These are phyloP conservation scores for Cercophora scortea DNA, from an alignment of 495 filamentous ascomycete species.

Conservation along the genomic window DNA sequence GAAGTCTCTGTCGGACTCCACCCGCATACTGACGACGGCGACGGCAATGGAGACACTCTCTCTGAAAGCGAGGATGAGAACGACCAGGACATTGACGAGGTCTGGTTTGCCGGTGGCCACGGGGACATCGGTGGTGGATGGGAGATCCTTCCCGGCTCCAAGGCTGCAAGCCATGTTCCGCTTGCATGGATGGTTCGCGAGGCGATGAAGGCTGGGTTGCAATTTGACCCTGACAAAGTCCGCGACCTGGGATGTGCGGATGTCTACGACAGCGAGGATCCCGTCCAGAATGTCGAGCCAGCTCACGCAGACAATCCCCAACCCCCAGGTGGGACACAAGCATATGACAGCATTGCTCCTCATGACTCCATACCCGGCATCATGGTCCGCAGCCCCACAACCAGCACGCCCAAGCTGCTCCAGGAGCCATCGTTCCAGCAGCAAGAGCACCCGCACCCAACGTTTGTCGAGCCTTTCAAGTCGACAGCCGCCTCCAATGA, in stretches of 20 bases:
- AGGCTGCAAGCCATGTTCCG: slow-evolving; percentile 63
- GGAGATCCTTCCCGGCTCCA: slow-evolving; percentile 50
- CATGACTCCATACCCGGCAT: slow-evolving; percentile 24
- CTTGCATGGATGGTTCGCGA: slow-evolving; percentile 82
- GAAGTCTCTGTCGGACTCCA: slow-evolving; percentile 15
- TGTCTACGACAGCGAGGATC: slow-evolving; percentile 12
- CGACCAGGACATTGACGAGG: slow-evolving; percentile 69
- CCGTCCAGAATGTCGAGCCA: neutral
- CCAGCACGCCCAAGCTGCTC: slow-evolving; percentile 15
- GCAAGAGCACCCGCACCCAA: neutral
- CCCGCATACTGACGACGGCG: slow-evolving; percentile 20
- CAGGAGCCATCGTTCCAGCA: slow-evolving; percentile 5
- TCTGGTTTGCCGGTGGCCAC: slow-evolving; percentile 81
- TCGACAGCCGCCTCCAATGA: neutral
- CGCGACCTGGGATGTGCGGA: slow-evolving; percentile 52
- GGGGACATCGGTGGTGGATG: slow-evolving; percentile 83
- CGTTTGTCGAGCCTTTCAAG: neutral
- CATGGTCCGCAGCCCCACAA: slow-evolving; percentile 24
- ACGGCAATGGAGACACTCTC: slow-evolving; percentile 28
- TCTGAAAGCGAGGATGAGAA: slow-evolving; percentile 48
- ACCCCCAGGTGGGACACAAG: neutral
- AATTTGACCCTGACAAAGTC: slow-evolving; percentile 63
- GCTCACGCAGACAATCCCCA: neutral
- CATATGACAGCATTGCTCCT: neutral
- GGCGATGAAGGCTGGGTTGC: slow-evolving; percentile 63